A percentile compares a stretch with the other conserved stretches of the same genome.
Conservation (phyloP, 768 basidiomycete genomes). For the Termitomyces sp. region DNA sequence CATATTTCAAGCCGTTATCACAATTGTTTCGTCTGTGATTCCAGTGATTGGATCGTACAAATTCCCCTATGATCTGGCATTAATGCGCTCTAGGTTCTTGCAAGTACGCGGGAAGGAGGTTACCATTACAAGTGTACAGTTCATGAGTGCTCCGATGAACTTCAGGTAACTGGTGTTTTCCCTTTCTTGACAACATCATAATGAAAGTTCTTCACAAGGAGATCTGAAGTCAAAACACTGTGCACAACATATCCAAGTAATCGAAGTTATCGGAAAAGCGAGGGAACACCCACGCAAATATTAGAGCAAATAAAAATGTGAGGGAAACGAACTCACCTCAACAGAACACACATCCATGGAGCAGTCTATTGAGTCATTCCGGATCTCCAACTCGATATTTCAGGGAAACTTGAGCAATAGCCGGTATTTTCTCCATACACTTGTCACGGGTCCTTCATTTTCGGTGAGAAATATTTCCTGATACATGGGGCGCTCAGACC, state of each 20-base stretch:
- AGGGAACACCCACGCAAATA: constrained; percentile 65
- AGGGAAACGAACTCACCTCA: constrained; percentile 51
- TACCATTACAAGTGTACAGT: constrained; percentile 29
- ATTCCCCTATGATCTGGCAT: constrained; percentile 73
- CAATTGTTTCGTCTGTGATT: constrained; percentile 61
- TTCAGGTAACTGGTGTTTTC: constrained; percentile 40
- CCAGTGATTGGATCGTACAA: constrained; percentile 77
- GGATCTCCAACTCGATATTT: constrained; percentile 67
- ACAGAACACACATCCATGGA: constrained; percentile 93
- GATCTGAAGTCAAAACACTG: constrained; percentile 90
- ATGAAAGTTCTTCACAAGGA: constrained; percentile 92
- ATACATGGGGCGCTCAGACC: not conserved
- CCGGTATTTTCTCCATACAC: not conserved
- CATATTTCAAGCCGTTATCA: constrained; percentile 42
- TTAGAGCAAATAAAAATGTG: not conserved
- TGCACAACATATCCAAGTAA: constrained; percentile 93
- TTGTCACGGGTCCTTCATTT: constrained; percentile 1
- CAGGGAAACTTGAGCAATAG: not conserved
- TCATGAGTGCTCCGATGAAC: constrained; percentile 73
- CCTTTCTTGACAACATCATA: constrained; percentile 86
- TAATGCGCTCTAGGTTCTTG: constrained; percentile 70
- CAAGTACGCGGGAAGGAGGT: constrained; percentile 79
- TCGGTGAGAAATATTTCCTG: not conserved
- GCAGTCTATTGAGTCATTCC: constrained; percentile 86
- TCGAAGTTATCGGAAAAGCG: constrained; percentile 99